Evolutionary conservation across 1,284 basidiomycete genomes (phyloP).

Genomic region (Trametes polyzona): DNA sequence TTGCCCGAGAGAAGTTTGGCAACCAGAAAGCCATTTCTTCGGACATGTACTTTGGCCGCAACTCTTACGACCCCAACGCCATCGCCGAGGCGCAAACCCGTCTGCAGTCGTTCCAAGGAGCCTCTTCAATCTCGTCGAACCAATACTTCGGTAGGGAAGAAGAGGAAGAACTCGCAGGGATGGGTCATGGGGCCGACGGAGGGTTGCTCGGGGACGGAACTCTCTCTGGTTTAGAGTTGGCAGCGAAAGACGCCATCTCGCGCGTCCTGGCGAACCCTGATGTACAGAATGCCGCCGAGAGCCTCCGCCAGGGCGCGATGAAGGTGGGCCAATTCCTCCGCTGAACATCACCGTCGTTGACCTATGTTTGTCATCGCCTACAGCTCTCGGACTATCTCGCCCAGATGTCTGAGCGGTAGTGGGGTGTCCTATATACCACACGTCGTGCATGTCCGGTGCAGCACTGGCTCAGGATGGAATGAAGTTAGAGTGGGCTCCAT

Average conservation of each 20-base stretch:
- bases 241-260: constrained; percentile 80
- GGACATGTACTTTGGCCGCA: constrained; percentile 96
- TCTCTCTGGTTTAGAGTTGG: constrained; percentile 74
- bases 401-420: constrained; percentile 68
- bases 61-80: constrained; percentile 81
- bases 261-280: constrained; percentile 88
- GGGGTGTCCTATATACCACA: not conserved
- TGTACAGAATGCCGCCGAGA: constrained; percentile 88
- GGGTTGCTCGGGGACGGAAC: constrained; percentile 69
- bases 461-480: constrained; percentile 5
- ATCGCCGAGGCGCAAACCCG: constrained; percentile 81
- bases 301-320: constrained; percentile 80
- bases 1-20: constrained; percentile 91
- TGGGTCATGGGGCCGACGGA: constrained; percentile 45
- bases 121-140: constrained; percentile 93
- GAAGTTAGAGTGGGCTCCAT: constrained; percentile 5
- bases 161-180: constrained; percentile 59
- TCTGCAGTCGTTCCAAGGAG: constrained; percentile 87
- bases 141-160: constrained; percentile 96
- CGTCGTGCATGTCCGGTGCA: not conserved
- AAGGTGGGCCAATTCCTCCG: constrained; percentile 60
- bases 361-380: not conserved
- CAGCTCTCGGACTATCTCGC: constrained; percentile 81
- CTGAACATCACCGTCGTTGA: not conserved
- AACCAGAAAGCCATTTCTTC: constrained; percentile 94